Conservation (phyloP, 768 basidiomycete genomes). For the Cantharellus anzutake region DNA sequence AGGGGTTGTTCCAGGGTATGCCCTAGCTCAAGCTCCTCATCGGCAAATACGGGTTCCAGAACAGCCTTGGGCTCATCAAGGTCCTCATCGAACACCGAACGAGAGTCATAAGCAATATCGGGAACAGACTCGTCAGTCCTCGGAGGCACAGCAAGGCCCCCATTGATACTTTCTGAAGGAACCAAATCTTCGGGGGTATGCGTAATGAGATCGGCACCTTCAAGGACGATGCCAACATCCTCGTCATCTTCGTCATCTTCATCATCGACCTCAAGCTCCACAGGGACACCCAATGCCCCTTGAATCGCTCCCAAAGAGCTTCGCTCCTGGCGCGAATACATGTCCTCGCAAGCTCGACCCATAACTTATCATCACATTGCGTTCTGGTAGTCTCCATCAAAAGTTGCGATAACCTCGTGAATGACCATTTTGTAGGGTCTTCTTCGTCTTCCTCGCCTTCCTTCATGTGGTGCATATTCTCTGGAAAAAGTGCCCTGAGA, state of each 20-base stretch:
- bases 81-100: background rate
- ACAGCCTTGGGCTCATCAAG: background rate
- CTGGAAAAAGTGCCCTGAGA: conserved; percentile 42
- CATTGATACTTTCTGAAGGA: background rate
- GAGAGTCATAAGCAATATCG: background rate
- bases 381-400: conserved; percentile 45
- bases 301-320: conserved; percentile 81
- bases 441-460: background rate
- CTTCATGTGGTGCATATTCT: conserved; percentile 6
- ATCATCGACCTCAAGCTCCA: conserved; percentile 34
- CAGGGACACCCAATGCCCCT: conserved; percentile 73
- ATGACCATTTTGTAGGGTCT: conserved; percentile 58
- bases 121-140: background rate
- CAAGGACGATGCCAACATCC: conserved; percentile 4
- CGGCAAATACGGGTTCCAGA: conserved; percentile 5
- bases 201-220: background rate
- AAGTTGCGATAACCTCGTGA: conserved; percentile 45
- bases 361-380: conserved; percentile 45
- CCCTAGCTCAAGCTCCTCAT: background rate
- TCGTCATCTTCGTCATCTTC: conserved; percentile 33
- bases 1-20: background rate
- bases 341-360: conserved; percentile 52
- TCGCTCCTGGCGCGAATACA: conserved; percentile 65
- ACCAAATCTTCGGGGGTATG: too few species aligned
- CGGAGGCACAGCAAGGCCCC: background rate